phyloP scores from a whole-genome alignment of 768 basidiomycete genomes.

The Pulveroboletus sp. region DNA sequence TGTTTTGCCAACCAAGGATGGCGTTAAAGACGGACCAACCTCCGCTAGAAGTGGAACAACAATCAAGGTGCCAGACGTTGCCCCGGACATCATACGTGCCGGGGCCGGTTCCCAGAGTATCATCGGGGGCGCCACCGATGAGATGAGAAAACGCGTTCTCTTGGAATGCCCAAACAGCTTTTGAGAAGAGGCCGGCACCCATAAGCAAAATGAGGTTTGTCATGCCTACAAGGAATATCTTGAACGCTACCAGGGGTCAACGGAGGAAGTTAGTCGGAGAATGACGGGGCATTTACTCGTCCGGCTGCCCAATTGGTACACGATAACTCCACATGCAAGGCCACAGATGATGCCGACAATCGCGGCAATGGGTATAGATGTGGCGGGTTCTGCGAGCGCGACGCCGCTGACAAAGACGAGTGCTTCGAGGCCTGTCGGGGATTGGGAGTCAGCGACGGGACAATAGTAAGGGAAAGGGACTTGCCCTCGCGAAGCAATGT shows the following conservation, averaged over 20 bases:
- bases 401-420: conserved; percentile 94
- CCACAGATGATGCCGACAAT: conserved; percentile 83
- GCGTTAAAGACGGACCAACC: conserved; percentile 84
- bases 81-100: conserved; percentile 79
- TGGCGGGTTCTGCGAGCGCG: conserved; percentile 75
- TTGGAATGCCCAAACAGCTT: conserved; percentile 69
- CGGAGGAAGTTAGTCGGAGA: not conserved
- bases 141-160: conserved; percentile 58
- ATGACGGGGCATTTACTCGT: conserved; percentile 44
- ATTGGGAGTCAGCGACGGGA: not conserved
- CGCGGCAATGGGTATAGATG: conserved; percentile 85
- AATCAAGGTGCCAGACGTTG: conserved; percentile 85
- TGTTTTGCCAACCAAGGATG: conserved; percentile 87
- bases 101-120: conserved; percentile 66
- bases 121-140: conserved; percentile 72
- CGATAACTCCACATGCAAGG: conserved; percentile 63
- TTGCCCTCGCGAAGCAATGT: conserved; percentile 90
- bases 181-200: conserved; percentile 89
- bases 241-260: conserved; percentile 47
- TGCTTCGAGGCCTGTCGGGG: conserved; percentile 65
- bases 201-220: conserved; percentile 91
- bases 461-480: not conserved
- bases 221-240: conserved; percentile 85
- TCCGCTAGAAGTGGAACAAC: conserved; percentile 61
- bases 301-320: conserved; percentile 77